Conservation (phyloP, 106 monocot genomes). For the Dioscorea alata region DNA sequence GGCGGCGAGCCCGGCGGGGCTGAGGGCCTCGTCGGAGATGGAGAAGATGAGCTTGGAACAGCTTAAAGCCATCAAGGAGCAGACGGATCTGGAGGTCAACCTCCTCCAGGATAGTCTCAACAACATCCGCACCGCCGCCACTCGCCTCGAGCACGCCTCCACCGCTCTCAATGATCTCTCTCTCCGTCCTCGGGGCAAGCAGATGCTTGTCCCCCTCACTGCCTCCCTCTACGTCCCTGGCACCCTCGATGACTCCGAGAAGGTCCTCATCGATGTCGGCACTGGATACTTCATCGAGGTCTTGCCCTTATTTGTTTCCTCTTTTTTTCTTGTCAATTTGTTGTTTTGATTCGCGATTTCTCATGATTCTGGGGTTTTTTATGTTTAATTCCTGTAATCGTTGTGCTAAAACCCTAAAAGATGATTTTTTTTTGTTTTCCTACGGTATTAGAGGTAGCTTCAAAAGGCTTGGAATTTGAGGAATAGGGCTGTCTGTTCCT, state of each 20-base stretch:
- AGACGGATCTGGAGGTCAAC: slow-evolving; percentile 80
- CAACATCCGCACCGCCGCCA: slow-evolving; percentile 81
- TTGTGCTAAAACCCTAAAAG: background rate
- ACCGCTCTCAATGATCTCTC: slow-evolving; percentile 84
- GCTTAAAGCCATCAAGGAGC: slow-evolving; percentile 79
- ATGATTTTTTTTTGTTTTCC: too few relatives aligned
- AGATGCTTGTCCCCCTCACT: slow-evolving; percentile 93
- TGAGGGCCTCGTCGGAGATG: slow-evolving; percentile 34
- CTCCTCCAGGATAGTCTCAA: slow-evolving; percentile 92
- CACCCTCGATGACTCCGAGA: slow-evolving; percentile 73
- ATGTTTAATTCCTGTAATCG: background rate
- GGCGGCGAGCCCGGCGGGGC: slow-evolving; percentile 8
- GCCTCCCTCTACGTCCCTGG: slow-evolving; percentile 94
- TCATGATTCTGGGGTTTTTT: background rate
- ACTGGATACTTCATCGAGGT: slow-evolving; percentile 99
- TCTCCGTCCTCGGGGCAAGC: slow-evolving; percentile 78
- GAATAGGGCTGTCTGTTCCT: too few relatives aligned
- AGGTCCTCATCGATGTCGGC: slow-evolving; percentile 90
- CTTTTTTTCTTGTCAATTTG: background rate
- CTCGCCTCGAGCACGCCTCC: slow-evolving; percentile 76
- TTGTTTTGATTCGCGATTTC: too few relatives aligned
- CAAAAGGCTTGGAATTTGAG: too few relatives aligned
- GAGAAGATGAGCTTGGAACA: slow-evolving; percentile 88
- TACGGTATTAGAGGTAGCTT: too few relatives aligned
- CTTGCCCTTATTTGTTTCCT: background rate